A percentile compares a stretch with the other conserved stretches of the same genome.
Evolutionary conservation across 139 green algal species (phyloP).

Genomic region (Tetraselmis striata): DNA sequence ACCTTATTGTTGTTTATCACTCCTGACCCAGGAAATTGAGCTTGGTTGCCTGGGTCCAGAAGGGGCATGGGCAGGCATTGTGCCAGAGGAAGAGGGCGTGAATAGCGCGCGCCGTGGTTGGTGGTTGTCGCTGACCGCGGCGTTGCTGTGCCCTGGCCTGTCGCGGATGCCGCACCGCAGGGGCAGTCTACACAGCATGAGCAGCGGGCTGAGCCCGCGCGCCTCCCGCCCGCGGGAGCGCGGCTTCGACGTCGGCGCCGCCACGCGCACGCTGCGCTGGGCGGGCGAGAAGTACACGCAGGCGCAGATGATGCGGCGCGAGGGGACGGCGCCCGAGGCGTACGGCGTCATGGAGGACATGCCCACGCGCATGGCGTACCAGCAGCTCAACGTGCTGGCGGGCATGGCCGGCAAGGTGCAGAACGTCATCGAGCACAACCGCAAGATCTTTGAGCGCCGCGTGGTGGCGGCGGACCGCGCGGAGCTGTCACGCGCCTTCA

Average conservation of each 20-base stretch:
- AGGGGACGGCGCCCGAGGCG: constrained; percentile 32
- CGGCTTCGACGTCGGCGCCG: constrained; percentile 25
- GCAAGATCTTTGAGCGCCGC: constrained; percentile 51
- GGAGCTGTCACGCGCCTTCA: neutral
- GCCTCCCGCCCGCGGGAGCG: constrained; percentile 11
- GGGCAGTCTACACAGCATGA: constrained; percentile 35
- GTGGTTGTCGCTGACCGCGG: no score
- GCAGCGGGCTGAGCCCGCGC: constrained; percentile 57
- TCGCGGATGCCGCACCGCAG: no score
- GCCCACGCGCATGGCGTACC: constrained; percentile 61
- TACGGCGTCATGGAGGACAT: constrained; percentile 66
- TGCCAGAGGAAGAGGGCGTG: no score
- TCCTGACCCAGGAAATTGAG: no score
- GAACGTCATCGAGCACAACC: constrained; percentile 72
- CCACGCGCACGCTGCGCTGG: constrained; percentile 23
- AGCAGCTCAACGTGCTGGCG: constrained; percentile 66
- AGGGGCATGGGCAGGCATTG: no score
- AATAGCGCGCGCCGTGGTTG: no score
- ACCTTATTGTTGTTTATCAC: no score
- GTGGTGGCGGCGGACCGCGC: neutral
- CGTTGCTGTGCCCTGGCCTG: no score
- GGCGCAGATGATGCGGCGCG: constrained; percentile 14
- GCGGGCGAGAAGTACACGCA: constrained; percentile 24
- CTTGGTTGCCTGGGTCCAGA: no score
- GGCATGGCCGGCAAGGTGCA: constrained; percentile 80